These are phyloP conservation scores for Glebionis coronaria DNA, from an alignment of 129 eudicot species.

Conservation along the genomic window DNA sequence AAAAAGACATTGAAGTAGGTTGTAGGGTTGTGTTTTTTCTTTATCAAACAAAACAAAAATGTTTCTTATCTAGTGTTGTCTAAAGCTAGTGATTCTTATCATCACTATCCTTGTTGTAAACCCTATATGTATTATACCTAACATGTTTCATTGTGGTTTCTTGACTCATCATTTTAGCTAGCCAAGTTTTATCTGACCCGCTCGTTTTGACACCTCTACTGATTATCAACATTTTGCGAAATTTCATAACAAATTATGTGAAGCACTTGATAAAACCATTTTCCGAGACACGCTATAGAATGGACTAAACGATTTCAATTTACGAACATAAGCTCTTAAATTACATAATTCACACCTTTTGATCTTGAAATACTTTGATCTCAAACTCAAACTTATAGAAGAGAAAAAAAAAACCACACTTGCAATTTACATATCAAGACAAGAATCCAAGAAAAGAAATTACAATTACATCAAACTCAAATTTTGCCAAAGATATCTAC, in stretches of 20 bases:
- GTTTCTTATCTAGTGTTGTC: background rate
- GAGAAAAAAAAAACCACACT: background rate
- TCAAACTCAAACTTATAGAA: conserved; percentile 21
- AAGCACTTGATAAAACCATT: no score
- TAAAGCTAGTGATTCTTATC: background rate
- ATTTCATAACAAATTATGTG: no score
- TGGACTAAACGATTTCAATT: conserved; percentile 8
- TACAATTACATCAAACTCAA: conserved; percentile 21
- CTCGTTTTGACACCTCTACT: no score
- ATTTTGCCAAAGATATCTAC: conserved; percentile 29
- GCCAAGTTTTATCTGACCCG: background rate
- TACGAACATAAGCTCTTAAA: conserved; percentile 20
- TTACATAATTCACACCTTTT: conserved; percentile 28
- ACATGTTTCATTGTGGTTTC: background rate
- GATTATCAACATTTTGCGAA: no score
- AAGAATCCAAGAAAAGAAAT: conserved; percentile 5
- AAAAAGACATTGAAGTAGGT: conserved; percentile 9
- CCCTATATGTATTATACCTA: background rate
- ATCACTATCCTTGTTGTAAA: background rate
- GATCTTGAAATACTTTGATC: conserved; percentile 30
- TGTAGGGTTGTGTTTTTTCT: background rate
- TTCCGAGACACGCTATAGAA: background rate
- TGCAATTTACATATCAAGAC: conserved; percentile 20
- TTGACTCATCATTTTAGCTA: background rate
- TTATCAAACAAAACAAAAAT: background rate